Evolutionary conservation across 148 eudicot species (phyloP).

Genomic region (Camellia granthamiana): DNA sequence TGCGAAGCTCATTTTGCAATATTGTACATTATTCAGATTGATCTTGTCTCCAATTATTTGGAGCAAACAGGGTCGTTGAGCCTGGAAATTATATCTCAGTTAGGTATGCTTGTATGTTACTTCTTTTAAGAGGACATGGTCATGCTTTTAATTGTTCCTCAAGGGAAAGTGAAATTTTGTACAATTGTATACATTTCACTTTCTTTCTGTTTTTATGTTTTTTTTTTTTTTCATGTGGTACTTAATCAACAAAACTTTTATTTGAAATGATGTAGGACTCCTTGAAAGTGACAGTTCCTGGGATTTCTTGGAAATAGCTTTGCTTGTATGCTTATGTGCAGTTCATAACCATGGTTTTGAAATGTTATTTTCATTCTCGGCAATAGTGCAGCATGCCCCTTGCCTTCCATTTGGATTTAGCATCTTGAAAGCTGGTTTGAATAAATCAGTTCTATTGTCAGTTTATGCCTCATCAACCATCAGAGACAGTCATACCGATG

Average conservation of each 20-base stretch:
- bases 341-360: constrained; percentile 90
- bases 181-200: neutral
- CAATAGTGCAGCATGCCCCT: constrained; percentile 92
- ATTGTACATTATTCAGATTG: constrained; percentile 78
- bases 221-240: neutral
- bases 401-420: constrained; percentile 91
- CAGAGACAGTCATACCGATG: constrained; percentile 41
- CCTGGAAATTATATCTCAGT: constrained; percentile 61
- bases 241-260: constrained; percentile 10
- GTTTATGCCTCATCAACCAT: constrained; percentile 69
- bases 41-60: constrained; percentile 55
- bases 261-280: constrained; percentile 54
- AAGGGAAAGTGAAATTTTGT: neutral
- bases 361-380: constrained; percentile 88
- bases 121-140: constrained; percentile 4
- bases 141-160: neutral
- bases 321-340: constrained; percentile 93
- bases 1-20: constrained; percentile 95
- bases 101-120: constrained; percentile 52
- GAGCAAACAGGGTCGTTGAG: constrained; percentile 55
- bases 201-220: neutral
- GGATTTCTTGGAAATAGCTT: constrained; percentile 86
- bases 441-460: constrained; percentile 91
- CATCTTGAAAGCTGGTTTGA: constrained; percentile 93
- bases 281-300: constrained; percentile 61